Conservation (phyloP, 1,139 yeast species). For the Debaryomyces subglobosus region DNA sequence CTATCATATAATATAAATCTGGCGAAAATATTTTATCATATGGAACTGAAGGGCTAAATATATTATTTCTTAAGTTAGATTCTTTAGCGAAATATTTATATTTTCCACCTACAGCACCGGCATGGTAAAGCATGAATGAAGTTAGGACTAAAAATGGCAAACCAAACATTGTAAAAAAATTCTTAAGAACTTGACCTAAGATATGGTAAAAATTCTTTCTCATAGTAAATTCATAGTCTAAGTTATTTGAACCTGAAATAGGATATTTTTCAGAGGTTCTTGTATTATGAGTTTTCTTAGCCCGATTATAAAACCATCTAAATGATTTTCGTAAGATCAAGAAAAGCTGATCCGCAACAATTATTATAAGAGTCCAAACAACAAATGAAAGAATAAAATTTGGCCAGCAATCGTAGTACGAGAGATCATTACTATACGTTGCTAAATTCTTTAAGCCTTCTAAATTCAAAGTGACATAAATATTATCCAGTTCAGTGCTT, state of each 20-base stretch:
- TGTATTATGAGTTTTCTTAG: not conserved
- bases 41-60: slow-evolving; percentile 30
- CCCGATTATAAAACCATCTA: slow-evolving; percentile 16
- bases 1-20: not conserved
- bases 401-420: slow-evolving; percentile 41
- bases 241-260: not conserved
- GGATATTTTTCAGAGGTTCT: not conserved
- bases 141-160: slow-evolving; percentile 51
- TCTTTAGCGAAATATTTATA: slow-evolving; percentile 19
- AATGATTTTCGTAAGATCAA: slow-evolving; percentile 20
- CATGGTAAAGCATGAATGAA: slow-evolving; percentile 36
- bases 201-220: slow-evolving; percentile 29
- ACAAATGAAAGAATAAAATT: slow-evolving; percentile 42
- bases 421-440: slow-evolving; percentile 28
- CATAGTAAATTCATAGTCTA: slow-evolving; percentile 15
- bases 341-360: slow-evolving; percentile 27
- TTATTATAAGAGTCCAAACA: slow-evolving; percentile 31
- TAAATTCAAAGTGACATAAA: slow-evolving; percentile 36
- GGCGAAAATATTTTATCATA: slow-evolving; percentile 30
- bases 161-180: slow-evolving; percentile 41
- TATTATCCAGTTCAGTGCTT: slow-evolving; percentile 30
- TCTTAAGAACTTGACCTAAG: slow-evolving; percentile 37
- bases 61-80: slow-evolving; percentile 21
- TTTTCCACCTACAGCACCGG: slow-evolving; percentile 20
- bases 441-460: slow-evolving; percentile 39